Percentiles rank a stretch among this genome's conserved stretches.
These are phyloP conservation scores for Tolypocladium album DNA, from an alignment of 2,329 filamentous ascomycete genomes.

Conservation along the genomic window DNA sequence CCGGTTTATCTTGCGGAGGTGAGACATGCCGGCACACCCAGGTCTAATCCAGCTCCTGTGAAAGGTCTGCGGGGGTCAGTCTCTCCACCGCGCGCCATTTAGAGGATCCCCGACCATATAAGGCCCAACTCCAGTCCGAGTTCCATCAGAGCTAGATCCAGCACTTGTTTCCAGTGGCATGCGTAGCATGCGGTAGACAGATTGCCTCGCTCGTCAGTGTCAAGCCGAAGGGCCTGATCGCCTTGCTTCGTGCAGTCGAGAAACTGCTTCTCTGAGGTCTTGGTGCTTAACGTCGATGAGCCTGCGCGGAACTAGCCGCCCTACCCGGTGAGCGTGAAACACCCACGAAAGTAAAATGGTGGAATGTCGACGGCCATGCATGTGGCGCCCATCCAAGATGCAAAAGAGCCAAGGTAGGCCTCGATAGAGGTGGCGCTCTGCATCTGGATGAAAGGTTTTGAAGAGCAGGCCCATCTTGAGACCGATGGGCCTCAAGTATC, in stretches of 20 bases:
- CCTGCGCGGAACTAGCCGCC: not conserved
- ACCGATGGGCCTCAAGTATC: not conserved
- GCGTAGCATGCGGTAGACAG: not conserved
- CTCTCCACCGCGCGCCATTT: not conserved
- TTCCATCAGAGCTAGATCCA: not conserved
- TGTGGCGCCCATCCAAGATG: not conserved
- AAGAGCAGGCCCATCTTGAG: not conserved
- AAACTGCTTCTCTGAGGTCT: constrained; percentile 7
- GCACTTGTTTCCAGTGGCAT: not conserved
- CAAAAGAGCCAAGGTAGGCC: not conserved
- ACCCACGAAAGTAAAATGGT: not conserved
- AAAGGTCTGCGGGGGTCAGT: not conserved
- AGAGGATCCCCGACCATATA: not conserved
- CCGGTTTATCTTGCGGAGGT: not conserved
- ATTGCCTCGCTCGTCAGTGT: not conserved
- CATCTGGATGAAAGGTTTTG: not conserved
- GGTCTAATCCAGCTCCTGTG: not conserved
- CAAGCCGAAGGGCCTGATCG: not conserved
- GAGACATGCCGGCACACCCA: not conserved
- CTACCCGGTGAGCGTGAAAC: not conserved
- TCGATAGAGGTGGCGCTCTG: not conserved
- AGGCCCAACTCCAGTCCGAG: not conserved
- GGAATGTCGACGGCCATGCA: not conserved
- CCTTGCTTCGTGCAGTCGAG: not conserved
- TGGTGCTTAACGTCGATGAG: constrained; percentile 1